Evolutionary conservation across 1,284 basidiomycete genomes (phyloP), one percentile per base, ranked within the genome.

Genomic region (Omphalotus olearius): DNA sequence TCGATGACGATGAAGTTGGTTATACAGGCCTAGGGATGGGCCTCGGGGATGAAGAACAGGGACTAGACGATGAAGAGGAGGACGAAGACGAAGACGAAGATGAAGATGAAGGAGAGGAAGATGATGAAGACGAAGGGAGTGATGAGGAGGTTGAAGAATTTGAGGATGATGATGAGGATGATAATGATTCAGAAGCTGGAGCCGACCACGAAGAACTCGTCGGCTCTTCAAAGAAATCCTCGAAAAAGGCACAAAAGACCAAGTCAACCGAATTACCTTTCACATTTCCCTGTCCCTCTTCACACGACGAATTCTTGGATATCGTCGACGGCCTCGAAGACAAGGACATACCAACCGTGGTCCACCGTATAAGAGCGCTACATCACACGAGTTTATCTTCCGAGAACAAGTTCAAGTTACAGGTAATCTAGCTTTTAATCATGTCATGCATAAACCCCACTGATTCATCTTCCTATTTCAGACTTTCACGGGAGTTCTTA

Each of bases 391-490:
- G 91, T 62, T 73, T 99, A 4, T 87, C 82, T 0, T 82, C 88
- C 36, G 93, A 92, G 38, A 99, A 99, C 74, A 98, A 96, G 66
- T 79, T 82, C 65, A 96, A 91, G 68, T 74, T 97, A 23, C 91
- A 95, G 79, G 92, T 89, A 56, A 48, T 76, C 65, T 45, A 16
- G 11, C 38, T 41, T 53, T 25, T 39, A 18, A 25, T 44, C 44
- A 16, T 43, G 40, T 33, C 36, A 13, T 33, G 30, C 2, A 10
- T 33, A 33, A 33, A 4, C 49, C 39, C 45, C 46, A 39, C 55
- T 30, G 37, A 48, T 44, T 13, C 52, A 35, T 13, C 39, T 13
- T 17, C 38, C 23, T 23, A 23, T 3, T 41, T 36, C 57, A 93
- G 89, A 74, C 76, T 4, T 75, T 99, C 57, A 78, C 85, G 14